These are phyloP conservation scores for Globisporangium abappressorium DNA, from an alignment of 352 stramenopile species.

Conservation along the genomic window DNA sequence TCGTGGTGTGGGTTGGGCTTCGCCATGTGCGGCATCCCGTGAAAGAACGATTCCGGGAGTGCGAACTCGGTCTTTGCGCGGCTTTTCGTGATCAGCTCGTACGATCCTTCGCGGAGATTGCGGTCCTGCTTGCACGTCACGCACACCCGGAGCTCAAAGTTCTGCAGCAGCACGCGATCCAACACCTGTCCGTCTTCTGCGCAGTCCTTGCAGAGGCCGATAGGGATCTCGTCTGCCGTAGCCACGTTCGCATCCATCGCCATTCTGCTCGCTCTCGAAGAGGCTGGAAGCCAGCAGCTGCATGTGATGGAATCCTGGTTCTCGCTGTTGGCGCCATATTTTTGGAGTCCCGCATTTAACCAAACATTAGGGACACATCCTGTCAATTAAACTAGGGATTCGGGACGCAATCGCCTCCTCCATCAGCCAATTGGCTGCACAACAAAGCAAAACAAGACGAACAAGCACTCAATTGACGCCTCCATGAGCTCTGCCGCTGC, in stretches of 20 bases:
- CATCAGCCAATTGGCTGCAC: slow-evolving; percentile 12
- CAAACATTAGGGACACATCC: background rate
- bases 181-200: slow-evolving; percentile 39
- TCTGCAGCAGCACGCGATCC: slow-evolving; percentile 41
- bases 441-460: background rate
- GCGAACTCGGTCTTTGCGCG: slow-evolving; percentile 53
- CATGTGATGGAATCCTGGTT: background rate
- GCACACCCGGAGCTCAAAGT: slow-evolving; percentile 62
- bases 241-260: background rate
- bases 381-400: slow-evolving; percentile 2
- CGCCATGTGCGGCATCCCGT: slow-evolving; percentile 36
- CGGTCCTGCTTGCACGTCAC: slow-evolving; percentile 58
- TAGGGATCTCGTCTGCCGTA: slow-evolving; percentile 19
- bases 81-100: slow-evolving; percentile 64
- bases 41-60: slow-evolving; percentile 61
- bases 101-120: slow-evolving; percentile 44
- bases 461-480: background rate
- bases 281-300: background rate
- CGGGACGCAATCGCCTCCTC: slow-evolving; percentile 2
- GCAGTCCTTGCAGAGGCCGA: slow-evolving; percentile 53
- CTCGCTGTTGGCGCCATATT: background rate
- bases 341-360: background rate
- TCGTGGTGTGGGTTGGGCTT: slow-evolving; percentile 69
- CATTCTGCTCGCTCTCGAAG: background rate
- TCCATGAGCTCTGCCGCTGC: slow-evolving; percentile 11